Evolutionary conservation across 2,329 filamentous ascomycete species (phyloP).

Genomic region (Penicillium nordicum): DNA sequence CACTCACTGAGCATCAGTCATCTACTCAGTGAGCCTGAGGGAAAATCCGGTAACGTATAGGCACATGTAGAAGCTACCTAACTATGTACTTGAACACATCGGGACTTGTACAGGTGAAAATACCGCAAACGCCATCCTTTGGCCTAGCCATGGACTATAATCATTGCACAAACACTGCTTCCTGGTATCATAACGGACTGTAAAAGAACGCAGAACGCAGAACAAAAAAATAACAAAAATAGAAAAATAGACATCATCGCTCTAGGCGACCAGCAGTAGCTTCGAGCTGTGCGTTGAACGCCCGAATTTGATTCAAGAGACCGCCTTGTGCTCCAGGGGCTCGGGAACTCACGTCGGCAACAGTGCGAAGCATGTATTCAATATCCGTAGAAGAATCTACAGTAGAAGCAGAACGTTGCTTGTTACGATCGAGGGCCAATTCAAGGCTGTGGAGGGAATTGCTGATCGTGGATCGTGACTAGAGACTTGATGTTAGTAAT

Average conservation of each 20-base stretch:
- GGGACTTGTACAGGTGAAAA: not conserved
- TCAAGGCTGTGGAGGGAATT: conserved; percentile 44
- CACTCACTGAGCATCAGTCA: no score
- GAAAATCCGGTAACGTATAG: no score
- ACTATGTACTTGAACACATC: not conserved
- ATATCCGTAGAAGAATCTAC: conserved; percentile 33
- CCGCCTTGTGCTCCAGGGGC: conserved; percentile 41
- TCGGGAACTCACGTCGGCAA: conserved; percentile 41
- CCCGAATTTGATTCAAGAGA: conserved; percentile 39
- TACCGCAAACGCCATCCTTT: conserved; percentile 1
- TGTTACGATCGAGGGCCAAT: conserved; percentile 40
- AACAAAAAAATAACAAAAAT: not conserved
- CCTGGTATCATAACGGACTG: conserved; percentile 8
- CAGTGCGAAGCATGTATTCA: conserved; percentile 43
- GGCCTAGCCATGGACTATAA: not conserved
- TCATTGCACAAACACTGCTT: not conserved
- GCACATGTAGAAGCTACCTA: not conserved
- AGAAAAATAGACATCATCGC: conserved; percentile 14
- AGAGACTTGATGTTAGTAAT: conserved; percentile 9
- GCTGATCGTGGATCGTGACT: conserved; percentile 42
- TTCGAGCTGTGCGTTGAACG: conserved; percentile 45
- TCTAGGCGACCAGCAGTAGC: conserved; percentile 29
- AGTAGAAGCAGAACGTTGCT: conserved; percentile 20
- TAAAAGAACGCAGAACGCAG: not conserved
- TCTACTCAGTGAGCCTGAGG: no score